Conservation (phyloP, 768 basidiomycete genomes). For the Terana coerulea region DNA sequence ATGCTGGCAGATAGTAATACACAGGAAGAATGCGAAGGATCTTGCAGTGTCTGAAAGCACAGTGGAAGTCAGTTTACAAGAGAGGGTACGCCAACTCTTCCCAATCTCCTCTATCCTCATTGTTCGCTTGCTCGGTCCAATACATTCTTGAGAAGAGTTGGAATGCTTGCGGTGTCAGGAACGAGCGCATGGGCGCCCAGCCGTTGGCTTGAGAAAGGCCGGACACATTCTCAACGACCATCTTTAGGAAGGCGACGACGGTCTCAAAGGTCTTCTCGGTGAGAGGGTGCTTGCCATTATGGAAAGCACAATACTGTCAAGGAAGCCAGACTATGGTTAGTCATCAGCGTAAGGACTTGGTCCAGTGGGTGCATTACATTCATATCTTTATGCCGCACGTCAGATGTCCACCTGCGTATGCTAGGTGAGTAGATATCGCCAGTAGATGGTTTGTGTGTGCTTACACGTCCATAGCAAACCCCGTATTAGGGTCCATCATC, state of each 20-base stretch:
- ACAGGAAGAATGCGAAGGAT: no score
- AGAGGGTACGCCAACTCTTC: neutral
- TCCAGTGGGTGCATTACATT: neutral
- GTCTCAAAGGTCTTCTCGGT: constrained; percentile 3
- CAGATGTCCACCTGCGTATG: constrained; percentile 2
- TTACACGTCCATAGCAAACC: constrained; percentile 1
- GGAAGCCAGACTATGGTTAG: neutral
- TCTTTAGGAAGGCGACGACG: constrained; percentile 1
- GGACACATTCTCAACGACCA: neutral
- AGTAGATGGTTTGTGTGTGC: no score
- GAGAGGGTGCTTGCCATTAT: neutral
- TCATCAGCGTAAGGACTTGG: neutral
- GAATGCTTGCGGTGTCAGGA: constrained; percentile 2
- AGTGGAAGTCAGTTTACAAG: neutral
- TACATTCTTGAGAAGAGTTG: constrained; percentile 3
- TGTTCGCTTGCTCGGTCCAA: constrained; percentile 1
- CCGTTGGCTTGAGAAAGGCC: neutral
- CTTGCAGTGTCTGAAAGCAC: no score
- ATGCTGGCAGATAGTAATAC: neutral
- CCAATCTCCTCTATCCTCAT: neutral
- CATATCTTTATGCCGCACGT: neutral
- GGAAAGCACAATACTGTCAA: neutral
- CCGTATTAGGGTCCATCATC: constrained; percentile 6
- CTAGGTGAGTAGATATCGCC: no score
- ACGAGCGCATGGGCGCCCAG: neutral